These are phyloP conservation scores for Trametopsis cervina DNA, from an alignment of 768 basidiomycete species.

Conservation along the genomic window DNA sequence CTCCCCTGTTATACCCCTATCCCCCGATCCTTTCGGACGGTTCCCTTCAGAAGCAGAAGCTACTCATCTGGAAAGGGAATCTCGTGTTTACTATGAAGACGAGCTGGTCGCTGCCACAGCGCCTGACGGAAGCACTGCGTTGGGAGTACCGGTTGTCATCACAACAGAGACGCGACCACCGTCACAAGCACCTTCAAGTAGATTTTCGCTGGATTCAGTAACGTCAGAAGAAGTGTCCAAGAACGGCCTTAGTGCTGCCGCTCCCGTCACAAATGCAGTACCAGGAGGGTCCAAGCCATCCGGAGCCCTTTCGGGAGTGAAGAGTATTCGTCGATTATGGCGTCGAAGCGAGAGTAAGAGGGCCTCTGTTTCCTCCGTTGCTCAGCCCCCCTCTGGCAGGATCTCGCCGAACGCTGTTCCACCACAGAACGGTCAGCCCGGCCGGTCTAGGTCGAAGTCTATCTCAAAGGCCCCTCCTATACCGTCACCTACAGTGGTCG, in stretches of 20 bases:
- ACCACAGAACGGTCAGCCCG: constrained; percentile 8
- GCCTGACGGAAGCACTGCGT: constrained; percentile 6
- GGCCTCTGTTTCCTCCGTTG: constrained; percentile 13
- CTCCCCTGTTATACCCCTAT: constrained; percentile 73
- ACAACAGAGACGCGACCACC: constrained; percentile 12
- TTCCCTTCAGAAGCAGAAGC: constrained; percentile 40
- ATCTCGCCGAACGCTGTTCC: constrained; percentile 19
- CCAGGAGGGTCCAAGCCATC: constrained; percentile 23
- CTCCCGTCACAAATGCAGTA: background rate
- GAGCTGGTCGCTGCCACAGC: background rate
- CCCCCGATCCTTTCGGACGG: constrained; percentile 77
- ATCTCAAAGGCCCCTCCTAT: constrained; percentile 8
- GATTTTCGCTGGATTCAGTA: constrained; percentile 74
- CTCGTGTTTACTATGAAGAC: constrained; percentile 4
- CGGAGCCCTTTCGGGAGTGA: constrained; percentile 63
- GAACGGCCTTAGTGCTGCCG: constrained; percentile 6
- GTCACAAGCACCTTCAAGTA: constrained; percentile 27
- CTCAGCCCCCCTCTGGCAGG: constrained; percentile 17
- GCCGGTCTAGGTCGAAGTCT: constrained; percentile 11
- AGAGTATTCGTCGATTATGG: constrained; percentile 71
- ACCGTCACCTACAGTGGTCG: constrained; percentile 23
- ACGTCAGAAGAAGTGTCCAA: constrained; percentile 26
- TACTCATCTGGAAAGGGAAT: background rate
- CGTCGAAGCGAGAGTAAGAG: constrained; percentile 56
- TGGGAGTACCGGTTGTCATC: constrained; percentile 5